phyloP scores from a whole-genome alignment of 2,329 filamentous ascomycete species.

The Sporothrix humicola region DNA sequence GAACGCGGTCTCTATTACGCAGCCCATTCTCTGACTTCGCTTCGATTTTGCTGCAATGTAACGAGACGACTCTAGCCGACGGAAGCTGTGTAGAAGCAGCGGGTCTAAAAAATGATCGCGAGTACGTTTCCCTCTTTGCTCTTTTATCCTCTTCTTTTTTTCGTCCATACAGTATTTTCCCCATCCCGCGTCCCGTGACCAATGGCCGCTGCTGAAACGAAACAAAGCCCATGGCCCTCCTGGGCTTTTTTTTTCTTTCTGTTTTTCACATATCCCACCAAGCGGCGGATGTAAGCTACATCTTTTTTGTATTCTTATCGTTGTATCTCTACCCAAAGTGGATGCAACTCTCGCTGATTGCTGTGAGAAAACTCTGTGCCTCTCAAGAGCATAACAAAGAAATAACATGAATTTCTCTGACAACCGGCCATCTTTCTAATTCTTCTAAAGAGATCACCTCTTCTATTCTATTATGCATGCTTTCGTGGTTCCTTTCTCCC shows the following conservation, averaged over 20 bases:
- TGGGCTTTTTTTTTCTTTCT: neutral
- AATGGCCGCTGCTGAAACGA: constrained; percentile 26
- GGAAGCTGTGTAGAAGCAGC: neutral
- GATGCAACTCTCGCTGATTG: neutral
- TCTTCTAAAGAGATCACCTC: no score
- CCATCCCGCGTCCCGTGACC: constrained; percentile 23
- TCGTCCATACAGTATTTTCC: neutral
- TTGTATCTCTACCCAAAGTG: neutral
- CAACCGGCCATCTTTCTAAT: no score
- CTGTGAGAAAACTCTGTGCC: neutral
- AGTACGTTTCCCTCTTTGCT: neutral
- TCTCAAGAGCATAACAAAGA: neutral
- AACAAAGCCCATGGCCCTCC: neutral
- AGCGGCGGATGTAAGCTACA: neutral
- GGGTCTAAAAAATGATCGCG: no score
- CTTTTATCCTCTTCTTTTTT: neutral
- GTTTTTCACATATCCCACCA: neutral
- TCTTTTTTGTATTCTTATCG: neutral
- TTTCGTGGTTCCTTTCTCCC: neutral
- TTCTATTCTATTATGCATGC: no score
- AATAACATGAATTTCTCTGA: no score
- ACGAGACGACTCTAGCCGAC: neutral
- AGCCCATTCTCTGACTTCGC: no score
- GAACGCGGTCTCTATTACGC: neutral
- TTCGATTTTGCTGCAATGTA: neutral